Base-by-base conservation (phyloP, 2,329 filamentous ascomycete genomes). In the Fusarium odoratissimum region DNA sequence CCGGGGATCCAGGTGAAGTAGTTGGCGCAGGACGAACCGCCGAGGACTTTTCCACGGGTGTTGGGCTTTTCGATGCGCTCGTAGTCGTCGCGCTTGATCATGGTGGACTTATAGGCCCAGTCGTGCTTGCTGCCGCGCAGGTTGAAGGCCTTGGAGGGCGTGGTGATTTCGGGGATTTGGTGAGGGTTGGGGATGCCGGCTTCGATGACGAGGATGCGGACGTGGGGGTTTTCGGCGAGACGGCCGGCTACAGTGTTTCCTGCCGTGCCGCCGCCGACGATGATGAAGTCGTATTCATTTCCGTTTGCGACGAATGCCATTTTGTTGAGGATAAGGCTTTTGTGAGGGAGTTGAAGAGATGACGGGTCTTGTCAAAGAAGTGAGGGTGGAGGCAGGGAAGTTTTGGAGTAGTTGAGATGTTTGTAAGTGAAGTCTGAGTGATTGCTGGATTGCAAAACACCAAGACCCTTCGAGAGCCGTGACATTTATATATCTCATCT, bases 1-100 rank as follows among this genome's bases (percentile, higher is more conserved):
- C 89, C 90, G 3, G 86, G 88, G 9, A 90, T 83, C 89, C 89
- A 91, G 19, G 89, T 90, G 79, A 88, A 91, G 78, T 91, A 92
- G 80, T 92, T 92, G 54, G 89, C 78, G 42, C 83, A 87, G 0
- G 85, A 87, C 66, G 86, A 88, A 21, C 90, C 89, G 40, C 89
- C 89, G 0, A 91, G 86, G 5, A 83, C 84, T 79, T 89, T 89
- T 14, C 90, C 87, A 44, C 89, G 85, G 14, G 89, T 90, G 76
- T 91, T 91, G 49, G 88, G 89, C 81, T 91, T 90, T 77, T 91
- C 89, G 41, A 91, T 82, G 16, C 89, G 87, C 56, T 86, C 86
- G 75, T 91, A 91, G 73, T 91, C 88, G 16, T 84, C 81, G 5
- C 88, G 84, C 60, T 89, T 84, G 76, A 91, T 85, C 80, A 91